Percentiles rank a stretch among this genome's conserved stretches.
phyloP scores from a whole-genome alignment of 1,284 basidiomycete species.

The Ganoderma lucidum region DNA sequence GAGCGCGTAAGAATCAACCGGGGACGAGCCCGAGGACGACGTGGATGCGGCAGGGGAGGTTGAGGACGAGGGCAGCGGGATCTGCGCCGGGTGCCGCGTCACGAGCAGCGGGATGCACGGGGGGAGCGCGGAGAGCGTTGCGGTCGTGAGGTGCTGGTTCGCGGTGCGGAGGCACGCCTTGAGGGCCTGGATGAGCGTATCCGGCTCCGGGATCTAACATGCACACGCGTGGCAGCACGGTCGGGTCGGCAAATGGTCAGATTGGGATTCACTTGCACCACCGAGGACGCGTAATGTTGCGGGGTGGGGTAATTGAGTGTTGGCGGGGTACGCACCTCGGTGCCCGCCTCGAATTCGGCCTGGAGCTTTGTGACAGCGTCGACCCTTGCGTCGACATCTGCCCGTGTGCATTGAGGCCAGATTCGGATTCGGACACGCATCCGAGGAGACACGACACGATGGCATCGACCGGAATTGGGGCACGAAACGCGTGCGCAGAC shows the following conservation, averaged over 20 bases:
- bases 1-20: constrained; percentile 63
- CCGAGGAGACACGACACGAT: constrained; percentile 4
- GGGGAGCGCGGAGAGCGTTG: constrained; percentile 71
- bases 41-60: constrained; percentile 55
- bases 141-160: constrained; percentile 84
- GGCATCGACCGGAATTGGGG: constrained; percentile 2
- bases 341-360: constrained; percentile 70
- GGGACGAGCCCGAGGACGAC: constrained; percentile 52
- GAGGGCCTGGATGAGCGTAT: constrained; percentile 70
- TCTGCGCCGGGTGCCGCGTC: constrained; percentile 41
- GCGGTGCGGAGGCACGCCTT: constrained; percentile 80
- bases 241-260: neutral
- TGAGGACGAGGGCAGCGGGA: constrained; percentile 52
- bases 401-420: neutral
- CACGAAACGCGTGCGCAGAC: constrained; percentile 17
- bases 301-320: constrained; percentile 3
- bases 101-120: constrained; percentile 70
- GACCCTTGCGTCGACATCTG: constrained; percentile 81
- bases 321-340: constrained; percentile 58
- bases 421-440: neutral
- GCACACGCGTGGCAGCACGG: constrained; percentile 1
- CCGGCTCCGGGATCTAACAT: constrained; percentile 70
- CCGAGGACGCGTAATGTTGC: neutral
- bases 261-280: neutral
- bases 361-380: constrained; percentile 82